Evolutionary conservation across 164 flowering plant genomes (phyloP).

Genomic region (Hamamelis virginiana): DNA sequence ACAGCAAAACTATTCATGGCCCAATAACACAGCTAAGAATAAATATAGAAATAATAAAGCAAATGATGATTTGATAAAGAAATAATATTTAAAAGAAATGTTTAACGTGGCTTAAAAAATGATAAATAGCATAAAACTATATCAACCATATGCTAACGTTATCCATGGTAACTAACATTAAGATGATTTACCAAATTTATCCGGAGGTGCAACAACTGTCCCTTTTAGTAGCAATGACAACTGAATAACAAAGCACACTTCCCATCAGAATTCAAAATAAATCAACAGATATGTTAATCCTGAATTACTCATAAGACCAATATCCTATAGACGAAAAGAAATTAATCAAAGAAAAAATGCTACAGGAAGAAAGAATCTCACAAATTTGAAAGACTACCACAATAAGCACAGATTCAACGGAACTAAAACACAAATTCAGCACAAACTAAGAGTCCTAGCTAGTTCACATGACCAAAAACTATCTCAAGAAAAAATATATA

Average conservation of each 20-base stretch:
- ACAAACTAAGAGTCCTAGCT: neutral
- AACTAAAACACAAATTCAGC: neutral
- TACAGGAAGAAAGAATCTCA: neutral
- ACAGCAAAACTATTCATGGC: neutral
- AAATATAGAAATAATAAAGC: neutral
- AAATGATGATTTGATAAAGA: neutral
- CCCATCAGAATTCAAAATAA: constrained; percentile 11
- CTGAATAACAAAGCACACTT: constrained; percentile 38
- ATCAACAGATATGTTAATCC: neutral
- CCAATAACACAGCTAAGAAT: neutral
- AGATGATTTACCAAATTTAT: constrained; percentile 78
- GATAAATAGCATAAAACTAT: too few species aligned
- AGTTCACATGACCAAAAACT: neutral
- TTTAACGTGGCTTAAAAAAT: too few species aligned
- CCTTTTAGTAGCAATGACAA: constrained; percentile 91
- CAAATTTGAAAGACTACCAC: too few species aligned
- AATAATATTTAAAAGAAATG: constrained; percentile 4
- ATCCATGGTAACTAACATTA: neutral
- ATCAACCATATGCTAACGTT: neutral
- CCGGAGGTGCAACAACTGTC: constrained; percentile 97
- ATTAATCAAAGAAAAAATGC: neutral
- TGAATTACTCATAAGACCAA: neutral
- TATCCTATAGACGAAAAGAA: neutral
- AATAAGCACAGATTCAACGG: too few species aligned
- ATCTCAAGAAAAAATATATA: neutral